These are phyloP conservation scores for Stevia rebaudiana DNA, from an alignment of 140 eudicot genomes.

Conservation along the genomic window DNA sequence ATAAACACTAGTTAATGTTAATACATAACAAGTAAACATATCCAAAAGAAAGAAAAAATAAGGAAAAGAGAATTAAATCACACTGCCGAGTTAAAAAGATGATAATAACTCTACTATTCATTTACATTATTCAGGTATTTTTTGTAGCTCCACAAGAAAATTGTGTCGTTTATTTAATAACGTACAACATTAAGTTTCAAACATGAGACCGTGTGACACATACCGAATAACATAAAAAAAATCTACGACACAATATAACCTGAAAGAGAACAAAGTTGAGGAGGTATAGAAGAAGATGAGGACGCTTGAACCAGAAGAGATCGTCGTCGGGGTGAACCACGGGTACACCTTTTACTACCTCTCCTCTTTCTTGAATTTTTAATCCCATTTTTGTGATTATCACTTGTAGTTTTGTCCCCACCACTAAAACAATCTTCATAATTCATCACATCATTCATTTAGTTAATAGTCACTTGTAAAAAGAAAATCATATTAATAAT, in stretches of 20 bases:
- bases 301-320: slow-evolving; percentile 68
- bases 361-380: slow-evolving; percentile 45
- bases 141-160: not conserved
- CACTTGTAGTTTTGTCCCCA: slow-evolving; percentile 61
- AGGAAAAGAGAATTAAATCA: no score
- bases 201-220: not conserved
- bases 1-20: not conserved
- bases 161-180: no score
- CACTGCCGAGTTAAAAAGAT: no score
- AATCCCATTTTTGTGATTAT: slow-evolving; percentile 63
- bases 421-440: slow-evolving; percentile 44
- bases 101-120: no score
- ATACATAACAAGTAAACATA: not conserved
- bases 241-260: slow-evolving; percentile 9
- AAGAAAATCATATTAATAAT: not conserved
- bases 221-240: not conserved
- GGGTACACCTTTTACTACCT: slow-evolving; percentile 51
- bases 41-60: no score
- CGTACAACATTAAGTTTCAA: not conserved
- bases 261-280: slow-evolving; percentile 65
- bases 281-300: slow-evolving; percentile 43
- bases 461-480: not conserved
- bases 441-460: not conserved
- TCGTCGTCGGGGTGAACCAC: slow-evolving; percentile 52
- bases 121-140: no score